Conservation (phyloP, 1,139 yeast species). For the Chernovozyma sophiae-reginae region DNA sequence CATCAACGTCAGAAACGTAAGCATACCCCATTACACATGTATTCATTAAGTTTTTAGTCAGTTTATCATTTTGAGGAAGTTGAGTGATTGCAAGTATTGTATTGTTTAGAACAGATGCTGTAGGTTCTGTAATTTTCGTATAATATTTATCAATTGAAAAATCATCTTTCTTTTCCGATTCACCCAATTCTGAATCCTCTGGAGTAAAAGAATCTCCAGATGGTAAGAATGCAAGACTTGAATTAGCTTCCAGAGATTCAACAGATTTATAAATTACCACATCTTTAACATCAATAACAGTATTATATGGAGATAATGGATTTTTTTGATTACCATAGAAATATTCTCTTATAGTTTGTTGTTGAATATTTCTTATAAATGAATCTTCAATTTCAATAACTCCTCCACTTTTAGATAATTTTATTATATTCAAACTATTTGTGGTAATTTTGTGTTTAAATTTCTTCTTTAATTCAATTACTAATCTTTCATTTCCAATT, state of each 20-base stretch:
- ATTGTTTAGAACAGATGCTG: constrained; percentile 59
- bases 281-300: constrained; percentile 37
- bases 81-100: constrained; percentile 72
- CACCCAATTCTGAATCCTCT: constrained; percentile 17
- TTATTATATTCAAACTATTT: constrained; percentile 44
- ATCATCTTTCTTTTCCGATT: constrained; percentile 22
- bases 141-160: constrained; percentile 32
- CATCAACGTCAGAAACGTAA: constrained; percentile 53
- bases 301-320: constrained; percentile 68
- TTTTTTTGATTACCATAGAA: constrained; percentile 75
- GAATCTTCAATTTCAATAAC: constrained; percentile 68
- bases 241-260: constrained; percentile 31
- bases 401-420: constrained; percentile 71
- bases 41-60: constrained; percentile 47
- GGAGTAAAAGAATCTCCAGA: constrained; percentile 42
- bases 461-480: constrained; percentile 59
- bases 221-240: constrained; percentile 42
- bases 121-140: constrained; percentile 39
- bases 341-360: constrained; percentile 75
- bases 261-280: constrained; percentile 38
- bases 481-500: constrained; percentile 61
- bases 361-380: constrained; percentile 66
- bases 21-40: constrained; percentile 65
- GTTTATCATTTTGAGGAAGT: constrained; percentile 48
- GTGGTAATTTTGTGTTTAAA: constrained; percentile 37